Evolutionary conservation across 306 rosid species (phyloP).

Genomic region (Ziziphus jujuba): DNA sequence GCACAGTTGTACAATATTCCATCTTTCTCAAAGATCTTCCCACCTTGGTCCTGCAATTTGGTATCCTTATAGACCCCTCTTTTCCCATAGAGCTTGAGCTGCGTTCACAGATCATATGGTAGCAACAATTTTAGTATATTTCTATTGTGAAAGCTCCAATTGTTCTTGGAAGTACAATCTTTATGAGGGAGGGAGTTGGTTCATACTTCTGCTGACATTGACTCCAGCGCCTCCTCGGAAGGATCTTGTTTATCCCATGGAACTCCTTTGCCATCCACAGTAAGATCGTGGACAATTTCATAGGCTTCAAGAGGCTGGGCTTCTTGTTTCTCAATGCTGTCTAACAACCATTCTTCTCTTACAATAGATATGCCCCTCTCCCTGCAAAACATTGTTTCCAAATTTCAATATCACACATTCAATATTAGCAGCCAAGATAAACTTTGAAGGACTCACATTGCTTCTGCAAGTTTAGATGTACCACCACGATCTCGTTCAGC

Average conservation of each 20-base stretch:
- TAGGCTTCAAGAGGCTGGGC: conserved; percentile 77
- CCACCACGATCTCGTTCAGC: conserved; percentile 72
- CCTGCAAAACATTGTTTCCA: conserved; percentile 34
- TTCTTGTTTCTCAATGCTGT: conserved; percentile 77
- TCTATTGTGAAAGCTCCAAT: background rate
- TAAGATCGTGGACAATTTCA: conserved; percentile 70
- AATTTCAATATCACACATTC: background rate
- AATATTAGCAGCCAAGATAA: background rate
- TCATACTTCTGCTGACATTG: conserved; percentile 64
- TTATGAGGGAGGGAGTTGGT: background rate
- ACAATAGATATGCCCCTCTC: conserved; percentile 66
- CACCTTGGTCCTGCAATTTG: conserved; percentile 65
- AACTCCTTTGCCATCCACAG: conserved; percentile 66
- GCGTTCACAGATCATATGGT: conserved; percentile 23
- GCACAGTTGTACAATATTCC: conserved; percentile 81
- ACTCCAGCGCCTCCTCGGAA: conserved; percentile 71
- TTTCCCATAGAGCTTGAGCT: conserved; percentile 87
- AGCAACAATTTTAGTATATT: background rate
- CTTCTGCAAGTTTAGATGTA: conserved; percentile 64
- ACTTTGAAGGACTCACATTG: conserved; percentile 42
- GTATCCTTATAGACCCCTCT: conserved; percentile 72
- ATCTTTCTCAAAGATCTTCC: conserved; percentile 62
- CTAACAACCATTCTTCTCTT: conserved; percentile 67
- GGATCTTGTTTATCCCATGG: conserved; percentile 88
- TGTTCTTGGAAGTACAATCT: background rate